phyloP scores from a whole-genome alignment of 768 basidiomycete species.

The Kwoniella europaea region DNA sequence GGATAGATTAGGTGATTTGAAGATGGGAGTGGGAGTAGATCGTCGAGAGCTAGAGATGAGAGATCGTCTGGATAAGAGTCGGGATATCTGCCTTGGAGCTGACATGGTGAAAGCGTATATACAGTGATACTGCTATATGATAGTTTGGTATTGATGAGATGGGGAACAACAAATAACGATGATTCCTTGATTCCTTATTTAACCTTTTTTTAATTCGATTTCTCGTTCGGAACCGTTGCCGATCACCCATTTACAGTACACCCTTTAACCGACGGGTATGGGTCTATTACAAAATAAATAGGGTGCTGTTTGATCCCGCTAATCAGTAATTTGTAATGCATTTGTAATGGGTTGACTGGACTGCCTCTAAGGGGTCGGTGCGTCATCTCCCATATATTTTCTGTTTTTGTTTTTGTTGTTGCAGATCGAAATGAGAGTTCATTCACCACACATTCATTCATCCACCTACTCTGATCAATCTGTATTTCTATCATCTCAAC shows the following conservation, averaged over 20 bases:
- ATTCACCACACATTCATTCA: background rate
- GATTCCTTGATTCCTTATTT: background rate
- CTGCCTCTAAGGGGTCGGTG: background rate
- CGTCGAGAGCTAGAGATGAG: constrained; percentile 5
- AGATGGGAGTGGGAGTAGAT: background rate
- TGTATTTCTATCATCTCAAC: background rate
- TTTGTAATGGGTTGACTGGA: background rate
- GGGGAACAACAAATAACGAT: background rate
- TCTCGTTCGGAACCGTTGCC: background rate
- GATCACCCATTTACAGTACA: background rate
- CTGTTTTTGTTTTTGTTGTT: background rate
- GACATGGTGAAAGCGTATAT: constrained; percentile 3
- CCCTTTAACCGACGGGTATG: background rate
- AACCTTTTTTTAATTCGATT: background rate
- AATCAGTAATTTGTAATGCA: background rate
- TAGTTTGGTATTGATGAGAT: background rate
- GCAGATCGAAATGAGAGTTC: background rate
- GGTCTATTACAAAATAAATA: too few species aligned
- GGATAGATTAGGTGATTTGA: background rate
- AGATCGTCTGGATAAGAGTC: constrained; percentile 14
- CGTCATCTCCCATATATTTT: constrained; percentile 15
- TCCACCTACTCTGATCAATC: background rate
- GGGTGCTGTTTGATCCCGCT: background rate
- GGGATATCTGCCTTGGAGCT: constrained; percentile 15
- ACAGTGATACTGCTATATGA: background rate